A percentile compares a stretch with the other conserved stretches of the same genome.
These are phyloP conservation scores for Zopfochytrium polystomum DNA, from an alignment of 371 early-diverging fungal species.

Conservation along the genomic window DNA sequence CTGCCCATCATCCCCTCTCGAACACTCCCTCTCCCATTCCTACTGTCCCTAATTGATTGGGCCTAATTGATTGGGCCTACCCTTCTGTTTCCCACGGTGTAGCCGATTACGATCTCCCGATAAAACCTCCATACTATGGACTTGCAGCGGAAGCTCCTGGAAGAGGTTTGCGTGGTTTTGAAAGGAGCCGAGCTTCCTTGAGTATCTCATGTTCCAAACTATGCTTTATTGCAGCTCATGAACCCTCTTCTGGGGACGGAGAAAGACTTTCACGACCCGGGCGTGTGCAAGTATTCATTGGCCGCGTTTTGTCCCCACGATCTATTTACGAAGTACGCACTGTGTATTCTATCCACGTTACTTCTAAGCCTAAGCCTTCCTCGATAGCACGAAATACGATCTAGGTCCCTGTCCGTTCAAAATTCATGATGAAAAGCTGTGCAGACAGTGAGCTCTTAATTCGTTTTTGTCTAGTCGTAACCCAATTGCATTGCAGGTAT, in stretches of 20 bases:
- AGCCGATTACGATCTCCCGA: too few relatives aligned
- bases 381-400: constrained; percentile 23
- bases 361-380: too few relatives aligned
- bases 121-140: constrained; percentile 12
- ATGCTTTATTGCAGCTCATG: constrained; percentile 16
- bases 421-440: constrained; percentile 21
- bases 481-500: neutral
- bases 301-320: constrained; percentile 18
- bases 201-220: neutral
- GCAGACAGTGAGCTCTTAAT: neutral
- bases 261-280: constrained; percentile 15
- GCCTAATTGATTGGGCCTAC: too few relatives aligned
- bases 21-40: too few relatives aligned
- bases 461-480: neutral
- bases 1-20: too few relatives aligned
- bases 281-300: constrained; percentile 14
- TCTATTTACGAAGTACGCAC: constrained; percentile 22
- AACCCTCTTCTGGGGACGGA: constrained; percentile 17
- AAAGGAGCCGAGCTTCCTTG: neutral
- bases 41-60: too few relatives aligned
- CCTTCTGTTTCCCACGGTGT: too few relatives aligned
- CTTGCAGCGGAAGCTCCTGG: constrained; percentile 20
- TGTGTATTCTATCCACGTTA: too few relatives aligned
- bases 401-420: constrained; percentile 16
- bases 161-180: constrained; percentile 7